These are phyloP conservation scores for Boletus rex-veris DNA, from an alignment of 768 basidiomycete genomes.

Conservation along the genomic window DNA sequence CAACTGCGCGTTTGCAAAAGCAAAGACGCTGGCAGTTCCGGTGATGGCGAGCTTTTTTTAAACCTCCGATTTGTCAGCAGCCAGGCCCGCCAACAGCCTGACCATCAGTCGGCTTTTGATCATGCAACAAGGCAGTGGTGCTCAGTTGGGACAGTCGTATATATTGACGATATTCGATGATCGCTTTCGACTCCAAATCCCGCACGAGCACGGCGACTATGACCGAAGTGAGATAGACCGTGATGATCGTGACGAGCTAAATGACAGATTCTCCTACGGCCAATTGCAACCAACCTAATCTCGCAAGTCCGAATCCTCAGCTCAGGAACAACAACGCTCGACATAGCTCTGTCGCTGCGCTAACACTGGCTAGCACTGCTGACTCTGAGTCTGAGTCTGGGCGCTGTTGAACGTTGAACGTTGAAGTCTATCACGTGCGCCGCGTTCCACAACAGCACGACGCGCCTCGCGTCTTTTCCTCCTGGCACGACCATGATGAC, in stretches of 20 bases:
- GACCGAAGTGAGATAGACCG: neutral
- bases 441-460: slow-evolving; percentile 12
- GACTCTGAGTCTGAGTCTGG: neutral
- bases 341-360: too few relatives aligned
- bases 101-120: slow-evolving; percentile 3
- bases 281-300: neutral
- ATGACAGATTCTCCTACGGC: too few relatives aligned
- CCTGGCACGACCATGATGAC: slow-evolving; percentile 3
- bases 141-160: neutral
- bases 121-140: slow-evolving; percentile 19
- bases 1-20: neutral
- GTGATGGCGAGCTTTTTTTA: too few relatives aligned
- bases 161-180: neutral
- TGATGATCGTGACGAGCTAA: too few relatives aligned
- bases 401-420: neutral
- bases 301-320: neutral
- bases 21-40: neutral
- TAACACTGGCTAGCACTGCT: too few relatives aligned
- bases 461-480: slow-evolving; percentile 4
- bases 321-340: too few relatives aligned
- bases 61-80: slow-evolving; percentile 15
- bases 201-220: slow-evolving; percentile 1
- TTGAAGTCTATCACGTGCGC: slow-evolving; percentile 20
- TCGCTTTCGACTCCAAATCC: slow-evolving; percentile 3
- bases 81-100: neutral